These are phyloP conservation scores for Candida xiaguanensis DNA, from an alignment of 805 yeast genomes.

Conservation along the genomic window DNA sequence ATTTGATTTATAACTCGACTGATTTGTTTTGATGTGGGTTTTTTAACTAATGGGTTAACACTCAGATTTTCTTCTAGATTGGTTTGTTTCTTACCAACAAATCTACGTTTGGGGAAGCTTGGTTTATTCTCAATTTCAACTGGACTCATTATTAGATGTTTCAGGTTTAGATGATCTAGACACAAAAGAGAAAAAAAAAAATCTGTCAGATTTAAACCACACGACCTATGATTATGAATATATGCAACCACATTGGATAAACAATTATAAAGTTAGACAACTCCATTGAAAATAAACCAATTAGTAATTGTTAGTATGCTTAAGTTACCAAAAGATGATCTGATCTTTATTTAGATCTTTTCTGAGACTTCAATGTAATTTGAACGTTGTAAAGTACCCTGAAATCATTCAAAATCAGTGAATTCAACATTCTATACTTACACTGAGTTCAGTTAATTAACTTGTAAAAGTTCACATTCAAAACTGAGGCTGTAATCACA, in stretches of 20 bases:
- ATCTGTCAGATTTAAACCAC: background rate
- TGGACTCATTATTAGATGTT: constrained; percentile 4
- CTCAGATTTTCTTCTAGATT: constrained; percentile 8
- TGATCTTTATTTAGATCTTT: no score
- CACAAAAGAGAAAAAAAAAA: background rate
- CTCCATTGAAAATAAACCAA: no score
- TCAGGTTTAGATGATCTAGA: background rate
- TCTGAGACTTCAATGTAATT: no score
- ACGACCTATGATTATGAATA: background rate
- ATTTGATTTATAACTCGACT: constrained; percentile 78
- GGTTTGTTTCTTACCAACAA: constrained; percentile 52
- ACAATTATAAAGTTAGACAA: no score
- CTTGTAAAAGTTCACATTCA: no score
- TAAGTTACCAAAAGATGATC: no score
- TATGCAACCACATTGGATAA: background rate
- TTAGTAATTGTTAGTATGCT: no score
- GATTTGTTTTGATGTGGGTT: constrained; percentile 32
- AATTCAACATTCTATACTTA: no score
- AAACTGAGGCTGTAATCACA: no score
- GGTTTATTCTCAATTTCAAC: constrained; percentile 1
- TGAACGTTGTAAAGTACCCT: no score
- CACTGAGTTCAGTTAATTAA: no score
- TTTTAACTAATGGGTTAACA: constrained; percentile 21
- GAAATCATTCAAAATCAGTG: no score
- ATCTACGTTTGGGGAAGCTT: constrained; percentile 48